Evolutionary conservation across 2,329 filamentous ascomycete species (phyloP).

Genomic region (Bisporella sp.): DNA sequence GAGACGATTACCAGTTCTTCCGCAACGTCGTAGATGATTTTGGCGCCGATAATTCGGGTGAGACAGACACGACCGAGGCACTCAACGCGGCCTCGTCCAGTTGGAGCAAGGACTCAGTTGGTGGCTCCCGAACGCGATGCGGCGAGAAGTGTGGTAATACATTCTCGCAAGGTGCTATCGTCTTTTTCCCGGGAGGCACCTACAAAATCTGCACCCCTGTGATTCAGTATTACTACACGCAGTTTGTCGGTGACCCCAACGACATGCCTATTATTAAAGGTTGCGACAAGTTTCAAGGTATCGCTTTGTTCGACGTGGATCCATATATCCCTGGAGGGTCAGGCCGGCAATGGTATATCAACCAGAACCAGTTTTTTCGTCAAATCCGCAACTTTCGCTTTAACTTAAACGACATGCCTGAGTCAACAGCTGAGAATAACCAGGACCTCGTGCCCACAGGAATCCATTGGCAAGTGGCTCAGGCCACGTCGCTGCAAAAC

Average conservation of each 20-base stretch:
- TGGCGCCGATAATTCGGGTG: too few species aligned
- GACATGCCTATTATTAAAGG: not conserved
- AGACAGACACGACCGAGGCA: too few species aligned
- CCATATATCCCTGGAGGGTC: constrained; percentile 45
- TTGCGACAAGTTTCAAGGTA: not conserved
- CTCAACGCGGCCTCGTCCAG: too few species aligned
- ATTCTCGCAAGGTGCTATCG: constrained; percentile 46
- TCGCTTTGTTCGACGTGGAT: constrained; percentile 38
- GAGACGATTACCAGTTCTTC: too few species aligned
- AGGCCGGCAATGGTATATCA: constrained; percentile 27
- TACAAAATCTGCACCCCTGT: constrained; percentile 75
- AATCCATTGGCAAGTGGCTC: constrained; percentile 36
- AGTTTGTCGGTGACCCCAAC: not conserved
- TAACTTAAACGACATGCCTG: not conserved
- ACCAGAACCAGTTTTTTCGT: constrained; percentile 49
- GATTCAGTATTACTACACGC: constrained; percentile 58
- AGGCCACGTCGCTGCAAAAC: constrained; percentile 34
- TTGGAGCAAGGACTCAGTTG: too few species aligned
- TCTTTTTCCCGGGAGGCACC: constrained; percentile 83
- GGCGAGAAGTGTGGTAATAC: too few species aligned
- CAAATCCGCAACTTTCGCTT: constrained; percentile 51
- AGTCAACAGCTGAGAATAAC: not conserved
- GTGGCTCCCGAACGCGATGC: too few species aligned
- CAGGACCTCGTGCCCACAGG: constrained; percentile 39
- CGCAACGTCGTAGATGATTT: too few species aligned